Evolutionary conservation across 83 land plant species (phyloP).

Genomic region (Isoetes engelmannii): DNA sequence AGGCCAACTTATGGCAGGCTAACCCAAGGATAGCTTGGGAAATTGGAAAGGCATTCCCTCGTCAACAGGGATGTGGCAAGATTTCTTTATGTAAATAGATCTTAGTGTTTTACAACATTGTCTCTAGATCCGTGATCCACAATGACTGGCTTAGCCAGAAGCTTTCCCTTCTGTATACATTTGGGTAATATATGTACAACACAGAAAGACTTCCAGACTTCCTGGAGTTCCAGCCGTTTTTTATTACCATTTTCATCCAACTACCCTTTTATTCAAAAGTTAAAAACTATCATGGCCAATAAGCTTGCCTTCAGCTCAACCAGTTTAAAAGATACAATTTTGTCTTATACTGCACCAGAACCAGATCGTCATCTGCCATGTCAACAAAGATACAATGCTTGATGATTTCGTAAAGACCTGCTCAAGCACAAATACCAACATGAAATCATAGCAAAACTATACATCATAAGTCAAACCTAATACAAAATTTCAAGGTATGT

Average conservation of each 20-base stretch:
- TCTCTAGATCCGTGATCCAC: too few relatives aligned
- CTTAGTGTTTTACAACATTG: too few relatives aligned
- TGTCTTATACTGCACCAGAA: slow-evolving; percentile 79
- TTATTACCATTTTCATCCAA: too few relatives aligned
- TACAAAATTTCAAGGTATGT: neutral
- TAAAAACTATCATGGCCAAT: neutral
- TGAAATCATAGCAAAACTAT: neutral
- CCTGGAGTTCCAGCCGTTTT: too few relatives aligned
- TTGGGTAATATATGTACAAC: too few relatives aligned
- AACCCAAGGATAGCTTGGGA: neutral
- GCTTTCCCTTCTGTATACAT: too few relatives aligned
- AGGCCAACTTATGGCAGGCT: neutral
- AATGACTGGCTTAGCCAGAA: too few relatives aligned
- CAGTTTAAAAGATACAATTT: slow-evolving; percentile 75
- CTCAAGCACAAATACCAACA: neutral
- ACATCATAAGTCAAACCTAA: neutral
- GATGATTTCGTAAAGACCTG: slow-evolving; percentile 73
- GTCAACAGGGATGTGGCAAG: too few relatives aligned
- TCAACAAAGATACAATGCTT: slow-evolving; percentile 78
- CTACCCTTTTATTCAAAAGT: neutral
- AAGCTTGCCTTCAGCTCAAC: slow-evolving; percentile 67
- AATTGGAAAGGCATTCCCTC: too few relatives aligned
- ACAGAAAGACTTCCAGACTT: too few relatives aligned
- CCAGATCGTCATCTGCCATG: slow-evolving; percentile 91
- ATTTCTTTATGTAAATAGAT: too few relatives aligned